These are phyloP conservation scores for Citrus sp. DNA, from an alignment of 345 rosid genomes.

Conservation along the genomic window DNA sequence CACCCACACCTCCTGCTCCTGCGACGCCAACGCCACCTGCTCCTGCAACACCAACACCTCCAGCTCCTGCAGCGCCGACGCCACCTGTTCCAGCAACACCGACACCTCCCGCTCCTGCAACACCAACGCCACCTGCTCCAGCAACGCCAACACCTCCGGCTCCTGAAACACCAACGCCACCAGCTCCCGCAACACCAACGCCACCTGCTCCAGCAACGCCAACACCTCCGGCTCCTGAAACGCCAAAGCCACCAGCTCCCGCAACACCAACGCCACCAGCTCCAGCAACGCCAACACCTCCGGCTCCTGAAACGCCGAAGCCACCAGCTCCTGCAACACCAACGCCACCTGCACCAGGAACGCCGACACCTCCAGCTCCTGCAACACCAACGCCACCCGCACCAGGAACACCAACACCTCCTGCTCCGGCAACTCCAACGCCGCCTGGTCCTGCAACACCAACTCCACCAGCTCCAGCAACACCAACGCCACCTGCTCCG, in stretches of 20 bases:
- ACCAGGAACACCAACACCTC: background rate
- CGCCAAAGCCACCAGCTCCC: background rate
- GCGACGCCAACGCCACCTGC: accelerated
- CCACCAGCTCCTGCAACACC: background rate
- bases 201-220: background rate
- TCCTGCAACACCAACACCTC: accelerated
- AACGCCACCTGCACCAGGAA: too few species aligned
- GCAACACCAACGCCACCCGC: background rate
- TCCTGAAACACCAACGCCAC: accelerated
- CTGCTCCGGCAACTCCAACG: too few species aligned
- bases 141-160: background rate
- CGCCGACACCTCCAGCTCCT: background rate
- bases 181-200: background rate
- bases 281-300: background rate
- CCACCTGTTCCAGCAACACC: background rate
- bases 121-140: accelerated
- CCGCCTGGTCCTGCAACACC: background rate
- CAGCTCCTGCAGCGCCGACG: accelerated
- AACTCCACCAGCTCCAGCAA: background rate
- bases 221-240: background rate
- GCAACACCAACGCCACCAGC: background rate
- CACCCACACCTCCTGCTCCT: background rate
- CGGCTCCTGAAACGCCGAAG: background rate
- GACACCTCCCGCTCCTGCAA: accelerated
- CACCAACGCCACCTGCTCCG: background rate